phyloP scores from a whole-genome alignment of 192 early-diverging fungal genomes.

The Paraglomus occultum region DNA sequence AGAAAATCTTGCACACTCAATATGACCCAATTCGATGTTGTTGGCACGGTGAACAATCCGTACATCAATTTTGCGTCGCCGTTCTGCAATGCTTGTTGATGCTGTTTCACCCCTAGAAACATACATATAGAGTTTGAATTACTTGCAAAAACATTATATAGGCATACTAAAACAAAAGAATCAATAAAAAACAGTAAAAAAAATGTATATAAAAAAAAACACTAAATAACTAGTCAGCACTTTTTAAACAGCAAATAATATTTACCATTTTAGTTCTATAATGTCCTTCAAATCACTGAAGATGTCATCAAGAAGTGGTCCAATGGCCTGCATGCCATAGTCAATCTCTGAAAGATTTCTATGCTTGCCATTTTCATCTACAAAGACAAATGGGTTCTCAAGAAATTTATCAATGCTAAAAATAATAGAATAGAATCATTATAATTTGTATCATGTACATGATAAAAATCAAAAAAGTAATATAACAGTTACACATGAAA shows the following conservation, averaged over 20 bases:
- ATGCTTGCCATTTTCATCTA: conserved; percentile 10
- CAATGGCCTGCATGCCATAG: not conserved
- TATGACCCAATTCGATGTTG: conserved; percentile 16
- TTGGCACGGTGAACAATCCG: not conserved
- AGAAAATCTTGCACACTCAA: conserved; percentile 18
- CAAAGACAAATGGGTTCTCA: conserved; percentile 21
- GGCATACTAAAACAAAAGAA: no score
- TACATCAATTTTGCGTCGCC: conserved; percentile 13
- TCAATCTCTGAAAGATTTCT: conserved; percentile 19
- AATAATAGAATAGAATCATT: conserved; percentile 11
- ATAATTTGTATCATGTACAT: no score
- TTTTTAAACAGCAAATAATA: conserved; percentile 21
- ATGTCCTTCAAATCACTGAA: conserved; percentile 20
- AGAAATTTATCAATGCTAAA: conserved; percentile 21
- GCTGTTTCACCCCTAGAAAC: conserved; percentile 21
- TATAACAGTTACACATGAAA: conserved; percentile 21
- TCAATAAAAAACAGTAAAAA: no score
- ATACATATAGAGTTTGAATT: not conserved
- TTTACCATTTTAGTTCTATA: conserved; percentile 25
- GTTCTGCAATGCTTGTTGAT: conserved; percentile 12
- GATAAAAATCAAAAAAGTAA: no score
- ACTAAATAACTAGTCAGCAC: not conserved
- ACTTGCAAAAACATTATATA: no score
- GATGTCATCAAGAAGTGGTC: conserved; percentile 10
- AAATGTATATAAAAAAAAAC: not conserved